A percentile compares a stretch with the other conserved stretches of the same genome.
Conservation (phyloP, 176 grass and related monocot species). For the Juncus effusus region DNA sequence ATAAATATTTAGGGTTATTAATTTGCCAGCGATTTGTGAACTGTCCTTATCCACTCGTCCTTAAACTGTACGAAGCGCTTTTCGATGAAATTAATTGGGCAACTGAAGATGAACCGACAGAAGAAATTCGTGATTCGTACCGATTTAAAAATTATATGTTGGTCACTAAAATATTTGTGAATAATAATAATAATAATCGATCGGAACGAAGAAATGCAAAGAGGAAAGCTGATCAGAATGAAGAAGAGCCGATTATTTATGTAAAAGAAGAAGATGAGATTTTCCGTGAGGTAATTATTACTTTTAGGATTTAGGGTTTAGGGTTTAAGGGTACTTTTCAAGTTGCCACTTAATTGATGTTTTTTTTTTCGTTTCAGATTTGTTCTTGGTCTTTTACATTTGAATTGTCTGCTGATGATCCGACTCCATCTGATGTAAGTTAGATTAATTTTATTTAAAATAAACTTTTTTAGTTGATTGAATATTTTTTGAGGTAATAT, state of each 20-base stretch:
- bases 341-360: background rate
- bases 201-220: conserved; percentile 39
- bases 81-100: conserved; percentile 94
- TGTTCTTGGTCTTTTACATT: conserved; percentile 79
- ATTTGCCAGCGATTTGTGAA: conserved; percentile 78
- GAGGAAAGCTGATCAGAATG: conserved; percentile 17
- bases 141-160: conserved; percentile 74
- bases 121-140: conserved; percentile 77
- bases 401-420: conserved; percentile 42
- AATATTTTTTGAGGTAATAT: background rate
- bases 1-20: conserved; percentile 47
- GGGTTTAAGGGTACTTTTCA: background rate
- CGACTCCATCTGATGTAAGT: conserved; percentile 61
- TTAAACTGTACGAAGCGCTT: conserved; percentile 69
- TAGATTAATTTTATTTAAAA: conserved; percentile 15
- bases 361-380: conserved; percentile 42
- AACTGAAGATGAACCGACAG: conserved; percentile 89
- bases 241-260: conserved; percentile 62
- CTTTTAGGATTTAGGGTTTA: too few species aligned
- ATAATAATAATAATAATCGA: conserved; percentile 20
- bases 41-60: conserved; percentile 74
- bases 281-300: conserved; percentile 56
- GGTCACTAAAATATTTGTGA: conserved; percentile 64
- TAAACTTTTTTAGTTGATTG: background rate
- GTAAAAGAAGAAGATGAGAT: conserved; percentile 80